Evolutionary conservation across 1,139 yeast genomes (phyloP), one percentile per base, ranked within the genome.

Genomic region (Insectozyma bohioensis): DNA sequence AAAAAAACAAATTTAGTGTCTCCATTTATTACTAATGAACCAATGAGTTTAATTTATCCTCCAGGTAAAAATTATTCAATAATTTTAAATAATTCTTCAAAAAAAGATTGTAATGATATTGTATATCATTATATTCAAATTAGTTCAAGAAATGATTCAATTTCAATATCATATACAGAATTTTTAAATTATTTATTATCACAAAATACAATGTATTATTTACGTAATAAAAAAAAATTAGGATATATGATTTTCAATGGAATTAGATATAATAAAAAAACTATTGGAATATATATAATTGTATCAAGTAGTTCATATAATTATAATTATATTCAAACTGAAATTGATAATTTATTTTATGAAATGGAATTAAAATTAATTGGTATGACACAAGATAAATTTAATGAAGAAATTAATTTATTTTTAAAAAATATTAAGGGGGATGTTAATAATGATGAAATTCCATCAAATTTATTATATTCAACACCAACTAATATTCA

Each of bases 121-220:
- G 54, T 77, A 3, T 67, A 67, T 6, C 64, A 65, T 43, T 81
- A 72, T 45, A 52, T 79, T 20, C 85, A 81, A 51, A 57, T 79
- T 1, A 85, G 85, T 0, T 33, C 42, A 2, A 56, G 80, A 35
- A 49, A 53, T 2, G 64, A 69, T 42, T 24, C 36, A 0, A 36
- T 42, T 10, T 44, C 50, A 2, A 51, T 66, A 30, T 52, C 75
- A 0, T 38, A 77, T 33, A 66, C 79, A 0, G 59, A 56, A 13
- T 49, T 81, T 6, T 36, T 75, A 0, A 67, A 75, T 0, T 74
- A 62, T 44, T 37, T 72, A 13, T 47, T 80, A 42, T 56, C 69
- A 0, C 45, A 60, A 6, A 53, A 62, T 5, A 58, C 75, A n/a
- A 52, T 58, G 1, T 53, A 65, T 3, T 75, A 72, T 35, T 54